Conservation (phyloP, 139 green algal genomes). For the Haematococcus sp. region DNA sequence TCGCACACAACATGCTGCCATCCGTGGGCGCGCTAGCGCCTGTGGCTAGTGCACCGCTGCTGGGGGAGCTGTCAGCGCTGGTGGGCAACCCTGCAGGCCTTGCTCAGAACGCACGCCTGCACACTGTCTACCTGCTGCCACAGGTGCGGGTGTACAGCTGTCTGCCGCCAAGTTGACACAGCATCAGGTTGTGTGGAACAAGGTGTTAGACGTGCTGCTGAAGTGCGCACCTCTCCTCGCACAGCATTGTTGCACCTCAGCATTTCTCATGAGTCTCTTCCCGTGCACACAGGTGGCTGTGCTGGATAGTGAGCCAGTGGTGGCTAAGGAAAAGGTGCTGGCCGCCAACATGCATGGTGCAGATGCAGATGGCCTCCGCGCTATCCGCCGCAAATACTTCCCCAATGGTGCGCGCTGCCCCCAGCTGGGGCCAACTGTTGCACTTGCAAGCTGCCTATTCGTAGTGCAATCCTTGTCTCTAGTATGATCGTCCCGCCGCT, state of each 20-base stretch:
- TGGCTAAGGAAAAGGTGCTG: slow-evolving; percentile 48
- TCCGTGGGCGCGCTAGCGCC: slow-evolving; percentile 32
- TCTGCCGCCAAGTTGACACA: no score
- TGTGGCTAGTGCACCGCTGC: slow-evolving; percentile 13
- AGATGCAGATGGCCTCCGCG: slow-evolving; percentile 43
- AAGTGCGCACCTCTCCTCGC: no score
- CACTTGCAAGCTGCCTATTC: no score
- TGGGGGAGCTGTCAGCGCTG: slow-evolving; percentile 26
- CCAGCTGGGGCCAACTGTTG: no score
- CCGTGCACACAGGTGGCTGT: slow-evolving; percentile 27
- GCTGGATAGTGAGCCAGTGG: slow-evolving; percentile 42
- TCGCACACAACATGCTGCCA: slow-evolving; percentile 38
- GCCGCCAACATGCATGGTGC: slow-evolving; percentile 60
- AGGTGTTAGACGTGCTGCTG: no score
- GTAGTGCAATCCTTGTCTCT: no score
- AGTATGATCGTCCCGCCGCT: no score
- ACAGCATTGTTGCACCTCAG: no score
- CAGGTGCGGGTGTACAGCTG: slow-evolving; percentile 28
- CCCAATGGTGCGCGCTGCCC: slow-evolving; percentile 10
- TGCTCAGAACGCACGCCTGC: slow-evolving; percentile 36
- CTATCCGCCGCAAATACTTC: slow-evolving; percentile 52
- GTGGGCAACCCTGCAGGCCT: slow-evolving; percentile 2
- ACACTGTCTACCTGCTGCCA: slow-evolving; percentile 48
- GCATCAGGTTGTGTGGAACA: no score
- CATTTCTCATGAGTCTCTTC: no score